These are phyloP conservation scores for Albizia julibrissin DNA, from an alignment of 306 rosid genomes.

Conservation along the genomic window DNA sequence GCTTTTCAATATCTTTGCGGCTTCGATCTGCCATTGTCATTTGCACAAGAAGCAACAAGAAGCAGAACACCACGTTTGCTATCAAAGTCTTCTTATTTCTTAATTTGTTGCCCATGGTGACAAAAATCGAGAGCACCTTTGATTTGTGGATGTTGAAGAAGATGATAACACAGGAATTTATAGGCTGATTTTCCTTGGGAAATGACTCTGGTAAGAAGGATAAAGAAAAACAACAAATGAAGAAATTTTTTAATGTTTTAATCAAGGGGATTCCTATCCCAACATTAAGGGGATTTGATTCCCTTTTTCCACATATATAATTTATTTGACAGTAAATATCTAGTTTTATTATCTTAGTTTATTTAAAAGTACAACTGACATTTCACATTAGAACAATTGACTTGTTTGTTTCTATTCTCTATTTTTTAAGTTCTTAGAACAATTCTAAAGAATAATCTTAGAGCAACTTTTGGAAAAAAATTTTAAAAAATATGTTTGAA, in stretches of 20 bases:
- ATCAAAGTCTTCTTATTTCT: not conserved
- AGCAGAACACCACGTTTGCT: not conserved
- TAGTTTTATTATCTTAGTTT: too few species aligned
- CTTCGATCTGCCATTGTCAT: not conserved
- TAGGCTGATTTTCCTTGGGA: not conserved
- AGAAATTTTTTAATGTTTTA: not conserved
- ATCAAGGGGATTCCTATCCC: too few species aligned
- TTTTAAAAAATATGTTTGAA: too few species aligned
- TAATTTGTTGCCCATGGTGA: not conserved
- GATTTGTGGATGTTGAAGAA: not conserved
- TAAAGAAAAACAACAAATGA: not conserved
- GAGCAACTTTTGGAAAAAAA: too few species aligned
- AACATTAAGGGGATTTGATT: not conserved
- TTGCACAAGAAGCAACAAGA: not conserved
- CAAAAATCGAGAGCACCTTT: not conserved
- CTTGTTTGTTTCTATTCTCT: too few species aligned
- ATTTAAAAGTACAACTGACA: too few species aligned
- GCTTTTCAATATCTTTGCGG: not conserved
- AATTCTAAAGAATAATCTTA: too few species aligned
- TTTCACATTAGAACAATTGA: too few species aligned
- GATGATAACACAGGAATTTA: not conserved
- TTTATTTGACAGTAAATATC: too few species aligned
- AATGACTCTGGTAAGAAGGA: not conserved
- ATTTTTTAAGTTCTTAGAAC: too few species aligned
- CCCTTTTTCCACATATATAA: too few species aligned